A percentile compares a stretch with the other conserved stretches of the same genome.
Evolutionary conservation across 805 yeast genomes (phyloP).

Genomic region (Starmerella stigmatis): DNA sequence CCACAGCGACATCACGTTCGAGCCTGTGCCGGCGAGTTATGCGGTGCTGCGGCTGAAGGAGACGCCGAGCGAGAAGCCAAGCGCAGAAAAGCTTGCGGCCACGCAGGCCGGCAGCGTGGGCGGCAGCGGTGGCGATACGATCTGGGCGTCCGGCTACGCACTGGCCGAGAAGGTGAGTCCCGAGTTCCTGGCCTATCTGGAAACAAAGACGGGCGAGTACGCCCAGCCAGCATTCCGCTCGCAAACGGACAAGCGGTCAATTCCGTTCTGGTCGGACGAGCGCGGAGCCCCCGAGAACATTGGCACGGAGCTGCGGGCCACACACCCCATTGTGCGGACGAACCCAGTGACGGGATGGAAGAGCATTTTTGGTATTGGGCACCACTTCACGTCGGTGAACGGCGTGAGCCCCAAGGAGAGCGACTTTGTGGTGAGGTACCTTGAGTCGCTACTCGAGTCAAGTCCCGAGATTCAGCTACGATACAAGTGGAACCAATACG

Average conservation of each 20-base stretch:
- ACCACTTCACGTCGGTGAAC: constrained; percentile 46
- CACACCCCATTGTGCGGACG: constrained; percentile 50
- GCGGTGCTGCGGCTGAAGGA: constrained; percentile 42
- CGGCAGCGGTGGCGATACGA: constrained; percentile 37
- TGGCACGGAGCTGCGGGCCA: constrained; percentile 33
- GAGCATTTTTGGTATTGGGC: constrained; percentile 40
- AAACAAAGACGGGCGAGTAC: constrained; percentile 33
- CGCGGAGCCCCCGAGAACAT: constrained; percentile 28
- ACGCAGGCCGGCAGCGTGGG: constrained; percentile 13
- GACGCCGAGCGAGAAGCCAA: constrained; percentile 27
- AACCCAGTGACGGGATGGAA: constrained; percentile 58
- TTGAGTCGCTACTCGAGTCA: constrained; percentile 33
- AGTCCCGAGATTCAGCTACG: constrained; percentile 36
- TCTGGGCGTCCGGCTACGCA: constrained; percentile 42
- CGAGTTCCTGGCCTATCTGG: constrained; percentile 37
- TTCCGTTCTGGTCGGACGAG: constrained; percentile 21
- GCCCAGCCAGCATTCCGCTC: constrained; percentile 8
- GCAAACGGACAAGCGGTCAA: not conserved
- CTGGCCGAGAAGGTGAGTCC: constrained; percentile 44
- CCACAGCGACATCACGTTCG: constrained; percentile 49
- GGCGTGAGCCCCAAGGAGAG: constrained; percentile 67
- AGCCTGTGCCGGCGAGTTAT: constrained; percentile 44
- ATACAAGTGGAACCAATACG: constrained; percentile 38
- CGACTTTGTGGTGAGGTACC: constrained; percentile 45
- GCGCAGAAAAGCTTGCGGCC: constrained; percentile 1